Conservation (phyloP, 305 asterid species). For the Andrographis paniculata region DNA sequence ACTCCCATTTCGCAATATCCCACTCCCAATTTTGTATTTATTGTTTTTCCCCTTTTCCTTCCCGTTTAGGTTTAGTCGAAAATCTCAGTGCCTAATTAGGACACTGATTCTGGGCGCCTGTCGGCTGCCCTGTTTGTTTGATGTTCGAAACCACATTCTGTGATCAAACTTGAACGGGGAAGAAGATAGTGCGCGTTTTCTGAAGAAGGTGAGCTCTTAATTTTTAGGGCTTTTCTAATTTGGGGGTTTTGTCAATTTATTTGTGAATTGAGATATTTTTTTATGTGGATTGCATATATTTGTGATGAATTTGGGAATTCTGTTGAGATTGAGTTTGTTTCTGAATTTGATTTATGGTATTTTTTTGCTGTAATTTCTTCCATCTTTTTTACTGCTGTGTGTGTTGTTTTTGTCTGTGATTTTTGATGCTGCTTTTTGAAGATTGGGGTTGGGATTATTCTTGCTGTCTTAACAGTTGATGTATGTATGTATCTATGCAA, state of each 20-base stretch:
- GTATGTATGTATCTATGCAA: no score
- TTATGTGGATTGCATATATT: background rate
- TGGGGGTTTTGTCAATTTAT: conserved; percentile 4
- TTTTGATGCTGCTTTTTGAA: conserved; percentile 32
- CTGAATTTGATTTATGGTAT: conserved; percentile 15
- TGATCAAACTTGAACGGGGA: conserved; percentile 27
- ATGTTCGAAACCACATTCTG: conserved; percentile 28
- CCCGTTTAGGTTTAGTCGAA: conserved; percentile 29
- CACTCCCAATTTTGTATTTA: conserved; percentile 7
- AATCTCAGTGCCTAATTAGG: conserved; percentile 31
- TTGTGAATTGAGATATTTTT: background rate
- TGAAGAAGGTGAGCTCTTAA: conserved; percentile 25
- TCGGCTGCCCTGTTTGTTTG: conserved; percentile 24
- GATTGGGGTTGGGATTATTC: conserved; percentile 39
- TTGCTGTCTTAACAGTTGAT: conserved; percentile 25
- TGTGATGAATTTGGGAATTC: background rate
- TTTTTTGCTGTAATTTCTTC: no score
- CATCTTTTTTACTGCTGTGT: background rate
- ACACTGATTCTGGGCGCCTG: conserved; percentile 16
- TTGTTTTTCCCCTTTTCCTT: conserved; percentile 22
- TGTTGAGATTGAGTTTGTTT: conserved; percentile 18
- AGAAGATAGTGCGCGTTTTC: conserved; percentile 23
- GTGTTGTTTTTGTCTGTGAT: conserved; percentile 15
- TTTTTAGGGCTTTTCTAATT: conserved; percentile 9
- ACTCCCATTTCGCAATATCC: conserved; percentile 16